Base-by-base conservation (phyloP, 2,329 filamentous ascomycete genomes). In the Thelonectria blattea region DNA sequence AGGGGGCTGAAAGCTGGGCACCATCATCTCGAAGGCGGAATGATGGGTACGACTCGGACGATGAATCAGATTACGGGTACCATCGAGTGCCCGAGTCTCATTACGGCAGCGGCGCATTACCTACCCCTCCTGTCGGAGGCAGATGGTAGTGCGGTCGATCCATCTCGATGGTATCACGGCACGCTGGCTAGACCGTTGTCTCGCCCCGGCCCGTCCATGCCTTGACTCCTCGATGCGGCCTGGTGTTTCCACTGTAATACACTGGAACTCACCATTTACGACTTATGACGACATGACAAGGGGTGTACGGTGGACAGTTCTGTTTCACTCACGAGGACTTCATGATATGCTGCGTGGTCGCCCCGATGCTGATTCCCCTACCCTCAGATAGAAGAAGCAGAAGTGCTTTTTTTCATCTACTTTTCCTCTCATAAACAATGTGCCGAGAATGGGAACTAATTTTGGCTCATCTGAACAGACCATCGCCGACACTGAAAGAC, bases 71-170 rank as follows among this genome's bases (percentile, higher is more conserved):
- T 53, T 79, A 81, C 56, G 79, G 72, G 61, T 83, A 82, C 67
- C 70, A 75, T 47, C 32, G 37, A 12, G 80, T 83, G 62, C 80
- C 78, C 54, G 81, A 81, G 61, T 78, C 81, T 3, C 83, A 83
- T 66, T 71, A 76, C 45, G 72, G 76, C 42, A 72, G 74, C 48
- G 69, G 76, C 45, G 70, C 66, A 18, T 64, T 84, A 52, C 78
- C 81, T 42, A 75, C 80, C 8, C 68, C 73, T 60, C 69, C 68
- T 48, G 51, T 65, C 54, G 67, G 61, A 61, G 50, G 62, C 30
- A 50, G 57, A 39, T 52, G 52, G 39, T 61, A 57, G 51, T 54
- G 61, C 46, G 45, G 18, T 24, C n/a, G 46, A 14, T 24, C 17
- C 34, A 37, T 34, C 17, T 46, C 49, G 34, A 34, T n/a, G 22